Evolutionary conservation across 2,329 filamentous ascomycete genomes (phyloP), one percentile per base, ranked within the genome.

Genomic region (Aspergillus quadrilineatus): DNA sequence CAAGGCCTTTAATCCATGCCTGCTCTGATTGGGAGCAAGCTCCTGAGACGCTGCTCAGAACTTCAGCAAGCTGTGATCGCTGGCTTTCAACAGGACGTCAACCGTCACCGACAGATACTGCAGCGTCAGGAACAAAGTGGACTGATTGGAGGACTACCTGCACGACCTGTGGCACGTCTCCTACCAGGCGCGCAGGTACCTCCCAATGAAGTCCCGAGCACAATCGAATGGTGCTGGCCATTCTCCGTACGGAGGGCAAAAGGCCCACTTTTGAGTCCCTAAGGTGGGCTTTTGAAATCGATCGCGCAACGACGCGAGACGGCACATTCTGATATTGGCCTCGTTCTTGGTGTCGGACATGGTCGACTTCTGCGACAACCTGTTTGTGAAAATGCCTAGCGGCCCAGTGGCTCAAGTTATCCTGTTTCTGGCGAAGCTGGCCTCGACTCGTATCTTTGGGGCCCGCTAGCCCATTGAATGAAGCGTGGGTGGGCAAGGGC

Each of bases 311-410:
- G 60, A 67, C 65, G 2, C 41, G 44, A 9, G 63, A 63, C 7
- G 65, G 65, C 1, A 57, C 64, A 4, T 43, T 68, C 2, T 67
- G 63, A 65, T 66, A 63, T 28, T 65, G 65, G n/a, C 57, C 66
- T 64, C 64, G 2, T 64, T 66, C 29, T 53, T 68, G 14, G 63
- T 26, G 4, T 44, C 43, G 1, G 65, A 66, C 41, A 68, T 68
- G 64, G 61, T 63, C 17, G 26, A 60, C 1, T 66, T 60, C 39
- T 67, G 63, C 60, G 26, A 60, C 14, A 60, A 57, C 6, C 6
- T 63, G 43, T 45, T 42, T 10, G 57, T 58, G 26, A 29, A 57
- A 1, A 65, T 67, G 63, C 53, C 52, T 6, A 22, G 57, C 49
- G 3, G 49, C 26, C 6, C 60, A 67, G 6, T 58, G 65, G 9